A percentile compares a stretch with the other conserved stretches of the same genome.
These are phyloP conservation scores for Anethum foeniculum DNA, from an alignment of 140 eudicot genomes.

Conservation along the genomic window DNA sequence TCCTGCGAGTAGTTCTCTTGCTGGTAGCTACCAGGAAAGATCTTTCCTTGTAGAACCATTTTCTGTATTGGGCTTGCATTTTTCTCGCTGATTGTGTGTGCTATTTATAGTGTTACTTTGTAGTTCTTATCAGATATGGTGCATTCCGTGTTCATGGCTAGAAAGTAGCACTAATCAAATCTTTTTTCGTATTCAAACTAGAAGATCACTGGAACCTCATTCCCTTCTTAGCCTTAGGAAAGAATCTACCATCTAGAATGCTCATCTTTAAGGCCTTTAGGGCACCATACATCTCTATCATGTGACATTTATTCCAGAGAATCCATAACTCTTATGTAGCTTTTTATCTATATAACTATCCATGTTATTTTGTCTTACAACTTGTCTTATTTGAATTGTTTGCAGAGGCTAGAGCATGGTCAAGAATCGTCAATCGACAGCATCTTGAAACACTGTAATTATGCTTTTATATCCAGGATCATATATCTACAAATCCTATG, in stretches of 20 bases:
- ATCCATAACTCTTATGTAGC: neutral
- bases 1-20: constrained; percentile 26
- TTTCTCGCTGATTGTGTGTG: constrained; percentile 5
- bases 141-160: constrained; percentile 15
- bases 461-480: neutral
- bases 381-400: neutral
- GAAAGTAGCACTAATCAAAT: neutral
- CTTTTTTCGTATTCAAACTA: neutral
- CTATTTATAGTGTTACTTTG: constrained; percentile 25
- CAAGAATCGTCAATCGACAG: neutral
- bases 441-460: neutral
- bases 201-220: constrained; percentile 19
- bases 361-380: neutral
- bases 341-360: no score
- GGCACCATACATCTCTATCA: neutral
- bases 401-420: neutral
- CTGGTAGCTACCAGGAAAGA: constrained; percentile 26
- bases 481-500: neutral
- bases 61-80: constrained; percentile 12
- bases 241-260: neutral
- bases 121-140: constrained; percentile 19
- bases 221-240: constrained; percentile 19
- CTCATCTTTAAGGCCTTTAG: neutral
- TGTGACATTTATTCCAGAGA: neutral
- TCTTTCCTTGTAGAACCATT: constrained; percentile 33